These are phyloP conservation scores for Penicillium steckii DNA, from an alignment of 495 filamentous ascomycete genomes.

Conservation along the genomic window DNA sequence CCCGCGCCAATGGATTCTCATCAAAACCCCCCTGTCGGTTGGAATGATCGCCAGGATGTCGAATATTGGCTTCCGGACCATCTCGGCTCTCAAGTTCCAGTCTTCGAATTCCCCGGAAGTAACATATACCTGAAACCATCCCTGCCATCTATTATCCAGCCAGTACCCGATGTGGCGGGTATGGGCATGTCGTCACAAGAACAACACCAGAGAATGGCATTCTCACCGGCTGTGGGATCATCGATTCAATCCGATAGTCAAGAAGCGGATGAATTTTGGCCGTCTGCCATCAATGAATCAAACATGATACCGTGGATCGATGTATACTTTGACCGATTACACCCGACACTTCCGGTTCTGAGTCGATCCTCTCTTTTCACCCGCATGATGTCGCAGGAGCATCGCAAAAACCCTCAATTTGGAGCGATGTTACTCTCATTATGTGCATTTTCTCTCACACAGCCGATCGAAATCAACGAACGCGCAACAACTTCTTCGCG, in stretches of 20 bases:
- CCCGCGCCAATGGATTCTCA: slow-evolving; percentile 24
- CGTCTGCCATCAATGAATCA: slow-evolving; percentile 36
- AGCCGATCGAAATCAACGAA: slow-evolving; percentile 63
- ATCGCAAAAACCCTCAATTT: slow-evolving; percentile 67
- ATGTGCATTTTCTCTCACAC: slow-evolving; percentile 82
- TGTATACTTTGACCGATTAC: slow-evolving; percentile 81
- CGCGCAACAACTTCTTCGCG: slow-evolving; percentile 41
- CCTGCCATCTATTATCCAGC: slow-evolving; percentile 41
- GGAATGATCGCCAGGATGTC: slow-evolving; percentile 33
- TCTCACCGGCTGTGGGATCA: slow-evolving; percentile 20
- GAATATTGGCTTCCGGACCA: slow-evolving; percentile 46
- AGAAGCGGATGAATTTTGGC: slow-evolving; percentile 30
- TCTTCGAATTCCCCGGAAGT: slow-evolving; percentile 40
- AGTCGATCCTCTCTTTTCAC: slow-evolving; percentile 62
- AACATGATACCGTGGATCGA: slow-evolving; percentile 63
- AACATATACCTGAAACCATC: slow-evolving; percentile 40
- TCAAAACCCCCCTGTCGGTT: slow-evolving; percentile 22
- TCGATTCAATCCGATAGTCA: slow-evolving; percentile 19
- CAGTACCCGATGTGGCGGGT: slow-evolving; percentile 17
- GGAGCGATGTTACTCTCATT: slow-evolving; percentile 67
- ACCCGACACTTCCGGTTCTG: slow-evolving; percentile 76
- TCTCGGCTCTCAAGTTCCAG: slow-evolving; percentile 30
- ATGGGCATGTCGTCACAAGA: slow-evolving; percentile 22
- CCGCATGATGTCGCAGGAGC: slow-evolving; percentile 58
- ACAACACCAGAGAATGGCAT: slow-evolving; percentile 19